Base-by-base conservation (phyloP, 1,284 basidiomycete species). In the Ustilago trichophora region DNA sequence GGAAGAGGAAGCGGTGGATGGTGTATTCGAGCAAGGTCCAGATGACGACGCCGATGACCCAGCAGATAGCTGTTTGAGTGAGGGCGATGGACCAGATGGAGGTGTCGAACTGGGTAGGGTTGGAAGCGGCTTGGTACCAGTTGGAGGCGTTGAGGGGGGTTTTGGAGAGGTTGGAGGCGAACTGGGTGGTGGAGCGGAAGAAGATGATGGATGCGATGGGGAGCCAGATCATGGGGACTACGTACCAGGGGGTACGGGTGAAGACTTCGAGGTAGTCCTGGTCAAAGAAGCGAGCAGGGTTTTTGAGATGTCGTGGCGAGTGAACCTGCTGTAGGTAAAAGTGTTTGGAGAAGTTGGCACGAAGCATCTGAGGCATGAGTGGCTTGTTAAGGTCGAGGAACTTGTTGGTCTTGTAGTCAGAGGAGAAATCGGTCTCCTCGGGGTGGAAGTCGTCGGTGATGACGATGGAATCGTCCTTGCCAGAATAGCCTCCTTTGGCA, bases 1-100 rank as follows among this genome's bases (percentile, higher is more conserved):
- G 96, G 88, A 99, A 99, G 48, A 99, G 84, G 87, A 97, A 98
- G 26, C 95, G 90, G 83, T 99, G 96, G 78, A 99, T 83, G n/a
- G 85, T 83, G 82, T 98, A 99, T 83, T 98, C 96, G 82, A 99
- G 84, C 60, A 98, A 82, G 0, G 95, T 98, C 95, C 95, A 99
- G 72, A 96, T 86, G 46, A 97, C 36, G 81, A 92, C 91, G 10
- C 95, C 95, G 79, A 85, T 91, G 92, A 83, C 88, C 93, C 2
- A 84, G 67, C 26, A 86, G 48, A 1, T 87, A 84, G 75, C 88
- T 87, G 70, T 24, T 36, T 78, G 50, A n/a, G 65, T 57, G 22
- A 66, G 45, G 1, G 72, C 65, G 25, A 63, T 19, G 9, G 56
- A 56, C 57, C 57, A 68, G 6, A 69, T 50, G 10, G 37, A 44